These are phyloP conservation scores for Letharia lupina DNA, from an alignment of 495 filamentous ascomycete species.

Conservation along the genomic window DNA sequence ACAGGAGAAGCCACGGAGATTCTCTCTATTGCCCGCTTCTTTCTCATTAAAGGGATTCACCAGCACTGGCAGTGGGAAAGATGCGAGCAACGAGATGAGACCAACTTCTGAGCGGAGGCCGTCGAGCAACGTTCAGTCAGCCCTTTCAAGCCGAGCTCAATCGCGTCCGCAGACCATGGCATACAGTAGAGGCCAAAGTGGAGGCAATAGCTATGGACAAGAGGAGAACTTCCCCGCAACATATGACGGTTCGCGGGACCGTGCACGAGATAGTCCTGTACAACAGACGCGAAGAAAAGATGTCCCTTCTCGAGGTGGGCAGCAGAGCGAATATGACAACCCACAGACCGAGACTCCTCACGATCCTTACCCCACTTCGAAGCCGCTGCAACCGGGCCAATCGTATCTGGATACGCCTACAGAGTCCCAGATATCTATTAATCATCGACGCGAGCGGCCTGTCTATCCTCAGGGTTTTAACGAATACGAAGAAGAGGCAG, in stretches of 20 bases:
- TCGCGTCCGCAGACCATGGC: slow-evolving; percentile 25
- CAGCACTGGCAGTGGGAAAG: slow-evolving; percentile 30
- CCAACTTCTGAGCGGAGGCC: slow-evolving; percentile 24
- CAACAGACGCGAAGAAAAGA: slow-evolving; percentile 19
- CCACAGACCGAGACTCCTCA: slow-evolving; percentile 18
- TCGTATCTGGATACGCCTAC: slow-evolving; percentile 24
- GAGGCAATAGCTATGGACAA: slow-evolving; percentile 16
- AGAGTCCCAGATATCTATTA: slow-evolving; percentile 26
- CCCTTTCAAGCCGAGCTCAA: slow-evolving; percentile 17
- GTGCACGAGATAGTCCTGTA: slow-evolving; percentile 11
- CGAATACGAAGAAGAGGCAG: slow-evolving; percentile 32
- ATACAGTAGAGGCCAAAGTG: slow-evolving; percentile 18
- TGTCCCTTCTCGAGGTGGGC: slow-evolving; percentile 11
- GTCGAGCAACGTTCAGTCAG: slow-evolving; percentile 19
- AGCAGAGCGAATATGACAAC: slow-evolving; percentile 16
- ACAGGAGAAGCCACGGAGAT: slow-evolving; percentile 54
- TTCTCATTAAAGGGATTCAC: slow-evolving; percentile 57
- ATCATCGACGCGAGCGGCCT: slow-evolving; percentile 29
- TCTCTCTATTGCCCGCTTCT: slow-evolving; percentile 69
- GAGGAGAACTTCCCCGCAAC: slow-evolving; percentile 14
- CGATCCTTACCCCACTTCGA: slow-evolving; percentile 11
- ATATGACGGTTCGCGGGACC: slow-evolving; percentile 23
- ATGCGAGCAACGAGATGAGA: slow-evolving; percentile 18
- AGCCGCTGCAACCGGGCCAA: slow-evolving; percentile 13
- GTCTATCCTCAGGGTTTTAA: slow-evolving; percentile 36